Percentiles rank a stretch among this genome's conserved stretches.
Evolutionary conservation across 2,329 filamentous ascomycete genomes (phyloP).

Genomic region (Xylariaceae sp.): DNA sequence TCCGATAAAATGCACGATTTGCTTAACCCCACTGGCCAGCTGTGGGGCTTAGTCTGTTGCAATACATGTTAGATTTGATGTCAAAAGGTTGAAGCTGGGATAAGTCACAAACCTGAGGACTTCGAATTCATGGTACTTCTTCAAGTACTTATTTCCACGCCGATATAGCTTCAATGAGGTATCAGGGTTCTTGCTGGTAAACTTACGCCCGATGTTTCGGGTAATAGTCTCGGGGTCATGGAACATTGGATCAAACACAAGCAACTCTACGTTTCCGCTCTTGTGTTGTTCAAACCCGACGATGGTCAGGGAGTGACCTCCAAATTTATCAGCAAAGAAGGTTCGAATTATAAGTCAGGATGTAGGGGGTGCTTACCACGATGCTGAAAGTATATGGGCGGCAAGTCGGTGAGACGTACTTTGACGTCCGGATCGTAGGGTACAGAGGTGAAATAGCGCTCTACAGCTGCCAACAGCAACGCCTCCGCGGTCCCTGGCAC

Average conservation of each 20-base stretch:
- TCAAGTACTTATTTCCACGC: conserved; percentile 62
- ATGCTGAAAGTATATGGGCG: conserved; percentile 89
- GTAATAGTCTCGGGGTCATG: conserved; percentile 62
- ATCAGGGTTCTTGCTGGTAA: conserved; percentile 43
- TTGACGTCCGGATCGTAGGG: conserved; percentile 48
- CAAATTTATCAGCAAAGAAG: neutral
- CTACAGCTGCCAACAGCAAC: conserved; percentile 62
- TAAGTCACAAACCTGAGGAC: conserved; percentile 57
- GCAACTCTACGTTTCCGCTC: conserved; percentile 62
- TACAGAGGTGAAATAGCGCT: conserved; percentile 68
- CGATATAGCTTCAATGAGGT: conserved; percentile 69
- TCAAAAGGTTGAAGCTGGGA: too few species aligned
- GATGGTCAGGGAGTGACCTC: conserved; percentile 85
- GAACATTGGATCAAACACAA: conserved; percentile 88
- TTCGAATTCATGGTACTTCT: conserved; percentile 74
- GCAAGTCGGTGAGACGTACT: conserved; percentile 66
- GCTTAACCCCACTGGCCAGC: too few species aligned
- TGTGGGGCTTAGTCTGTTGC: too few species aligned
- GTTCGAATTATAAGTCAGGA: neutral
- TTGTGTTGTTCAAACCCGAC: conserved; percentile 72
- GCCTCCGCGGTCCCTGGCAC: conserved; percentile 44
- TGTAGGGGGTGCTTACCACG: conserved; percentile 60
- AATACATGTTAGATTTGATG: too few species aligned
- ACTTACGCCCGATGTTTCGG: conserved; percentile 48
- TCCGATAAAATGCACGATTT: too few species aligned